phyloP scores from a whole-genome alignment of 805 yeast species.

The Zygosaccharomyces lentus region DNA sequence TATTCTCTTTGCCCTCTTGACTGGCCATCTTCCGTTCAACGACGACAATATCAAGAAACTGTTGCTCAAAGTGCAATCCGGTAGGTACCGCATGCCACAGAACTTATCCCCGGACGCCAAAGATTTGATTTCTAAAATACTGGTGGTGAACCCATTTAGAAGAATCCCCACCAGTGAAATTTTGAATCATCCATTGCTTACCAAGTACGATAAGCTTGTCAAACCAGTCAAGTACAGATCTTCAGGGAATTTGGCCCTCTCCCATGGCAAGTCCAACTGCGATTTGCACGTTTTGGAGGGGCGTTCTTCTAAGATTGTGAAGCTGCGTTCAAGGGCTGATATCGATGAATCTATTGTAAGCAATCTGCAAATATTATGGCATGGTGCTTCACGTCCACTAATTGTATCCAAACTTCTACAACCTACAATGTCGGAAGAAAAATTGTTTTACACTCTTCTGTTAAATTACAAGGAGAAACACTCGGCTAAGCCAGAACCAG shows the following conservation, averaged over 20 bases:
- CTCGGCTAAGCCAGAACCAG: constrained; percentile 6
- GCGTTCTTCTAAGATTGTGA: constrained; percentile 14
- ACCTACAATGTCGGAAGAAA: constrained; percentile 63
- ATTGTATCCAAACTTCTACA: constrained; percentile 53
- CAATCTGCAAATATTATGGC: constrained; percentile 76
- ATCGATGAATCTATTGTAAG: constrained; percentile 71
- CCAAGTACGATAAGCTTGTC: constrained; percentile 51
- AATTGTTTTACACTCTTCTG: constrained; percentile 71
- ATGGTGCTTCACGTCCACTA: constrained; percentile 60
- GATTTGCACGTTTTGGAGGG: constrained; percentile 25
- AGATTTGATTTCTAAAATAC: constrained; percentile 60
- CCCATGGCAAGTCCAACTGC: constrained; percentile 30
- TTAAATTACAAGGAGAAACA: constrained; percentile 75
- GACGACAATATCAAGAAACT: constrained; percentile 73
- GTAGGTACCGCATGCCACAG: constrained; percentile 67
- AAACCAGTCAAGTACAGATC: constrained; percentile 13
- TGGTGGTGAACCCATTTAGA: constrained; percentile 63
- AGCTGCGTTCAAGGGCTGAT: constrained; percentile 37
- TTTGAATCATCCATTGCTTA: constrained; percentile 70
- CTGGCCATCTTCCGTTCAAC: constrained; percentile 81
- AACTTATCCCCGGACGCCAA: constrained; percentile 61
- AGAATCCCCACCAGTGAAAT: constrained; percentile 69
- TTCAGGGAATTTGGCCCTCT: constrained; percentile 6
- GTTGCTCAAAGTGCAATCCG: constrained; percentile 70
- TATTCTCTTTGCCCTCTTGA: constrained; percentile 68